A percentile compares a stretch with the other conserved stretches of the same genome.
Conservation (phyloP, 345 rosid species). For the Eutrema heterophyllum region DNA sequence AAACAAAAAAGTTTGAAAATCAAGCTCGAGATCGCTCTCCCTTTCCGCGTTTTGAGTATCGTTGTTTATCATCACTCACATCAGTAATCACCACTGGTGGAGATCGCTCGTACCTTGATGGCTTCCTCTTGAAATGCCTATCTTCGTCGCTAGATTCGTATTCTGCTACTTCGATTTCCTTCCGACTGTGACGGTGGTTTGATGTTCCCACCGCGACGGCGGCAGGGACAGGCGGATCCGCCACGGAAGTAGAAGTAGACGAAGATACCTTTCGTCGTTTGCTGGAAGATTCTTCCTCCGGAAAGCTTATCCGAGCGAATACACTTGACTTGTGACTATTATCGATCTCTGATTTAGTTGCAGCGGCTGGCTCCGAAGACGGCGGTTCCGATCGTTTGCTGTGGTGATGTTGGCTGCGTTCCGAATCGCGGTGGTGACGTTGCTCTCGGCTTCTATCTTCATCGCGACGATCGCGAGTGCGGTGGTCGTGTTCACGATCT, state of each 20-base stretch:
- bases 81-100: conserved; percentile 31
- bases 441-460: conserved; percentile 33
- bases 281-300: conserved; percentile 56
- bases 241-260: conserved; percentile 25
- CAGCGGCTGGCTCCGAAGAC: conserved; percentile 18
- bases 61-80: conserved; percentile 19
- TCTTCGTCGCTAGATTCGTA: conserved; percentile 90
- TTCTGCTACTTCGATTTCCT: conserved; percentile 39
- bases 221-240: conserved; percentile 23
- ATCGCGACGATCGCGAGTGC: conserved; percentile 30
- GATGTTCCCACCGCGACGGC: conserved; percentile 14
- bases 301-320: conserved; percentile 91
- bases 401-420: conserved; percentile 22
- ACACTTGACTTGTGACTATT: conserved; percentile 58
- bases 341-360: conserved; percentile 30
- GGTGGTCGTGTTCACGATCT: conserved; percentile 39
- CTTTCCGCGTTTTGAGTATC: conserved; percentile 25
- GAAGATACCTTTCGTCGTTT: conserved; percentile 56
- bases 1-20: background rate
- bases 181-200: conserved; percentile 18
- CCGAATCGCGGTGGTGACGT: conserved; percentile 38
- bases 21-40: conserved; percentile 29
- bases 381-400: conserved; percentile 35
- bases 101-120: conserved; percentile 73
- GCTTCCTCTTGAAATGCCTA: conserved; percentile 93